Base-by-base conservation (phyloP, 805 yeast genomes). In the Yamadazyma ubonensis region DNA sequence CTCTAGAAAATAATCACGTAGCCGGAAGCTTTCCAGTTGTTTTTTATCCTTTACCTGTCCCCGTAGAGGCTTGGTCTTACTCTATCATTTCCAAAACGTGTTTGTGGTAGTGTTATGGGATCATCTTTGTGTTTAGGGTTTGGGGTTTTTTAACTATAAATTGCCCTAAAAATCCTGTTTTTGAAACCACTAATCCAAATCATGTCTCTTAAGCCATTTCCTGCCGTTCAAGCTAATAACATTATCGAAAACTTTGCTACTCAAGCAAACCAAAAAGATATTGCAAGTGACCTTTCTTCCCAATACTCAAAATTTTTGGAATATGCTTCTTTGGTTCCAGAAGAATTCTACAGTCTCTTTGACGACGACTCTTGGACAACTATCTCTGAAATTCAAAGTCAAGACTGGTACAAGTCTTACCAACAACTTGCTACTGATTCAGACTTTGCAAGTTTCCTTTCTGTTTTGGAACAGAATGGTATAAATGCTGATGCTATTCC, bases 381-480 rank as follows among this genome's bases (percentile, higher is more conserved):
- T 12, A n/a, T 26, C 19, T 16, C 29, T 11, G 33, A 8, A 21
- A 22, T 21, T 11, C 21, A 23, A n/a, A 21, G 33, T 10, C 27
- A 26, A 27, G 38, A 17, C 3, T 36, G 39, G 39, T 29, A 12
- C 29, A n/a, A 28, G 8, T 16, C 29, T n/a, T 36, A 30, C 15
- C 33, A 30, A 30, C 15, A n/a, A 9, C 8, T 30, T 17, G 17
- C 22, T 6, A 32, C 35, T 7, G 35, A 32, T 9, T 10, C 18
- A n/a, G 35, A 32, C 6, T 26, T 12, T 32, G 35, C 27, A 3
- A 8, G 10, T 9, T 29, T 32, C 14, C 11, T 21, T 16, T 29
- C 33, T 5, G 33, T 12, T n/a, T 27, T 12, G 30, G 12, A 27
- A 12, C 16, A 23, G 8, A 12, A 15, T n/a, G 5, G 14, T 9